Percentiles rank a stretch among this genome's conserved stretches.
Evolutionary conservation across 129 eudicot genomes (phyloP).

Genomic region (Helianthus tuberosus): DNA sequence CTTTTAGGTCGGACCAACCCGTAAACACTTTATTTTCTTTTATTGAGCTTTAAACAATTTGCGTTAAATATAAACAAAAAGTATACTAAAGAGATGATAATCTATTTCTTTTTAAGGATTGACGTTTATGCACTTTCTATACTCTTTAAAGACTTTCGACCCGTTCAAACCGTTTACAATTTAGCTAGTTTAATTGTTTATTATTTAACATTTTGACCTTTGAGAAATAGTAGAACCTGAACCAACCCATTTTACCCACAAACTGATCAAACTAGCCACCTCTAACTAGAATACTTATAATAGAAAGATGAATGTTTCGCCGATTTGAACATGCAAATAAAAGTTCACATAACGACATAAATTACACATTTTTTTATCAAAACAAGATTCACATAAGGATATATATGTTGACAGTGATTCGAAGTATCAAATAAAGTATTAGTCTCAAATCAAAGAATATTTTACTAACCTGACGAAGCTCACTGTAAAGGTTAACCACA

Average conservation of each 20-base stretch:
- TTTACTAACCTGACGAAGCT: constrained; percentile 96
- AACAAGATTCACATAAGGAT: not conserved
- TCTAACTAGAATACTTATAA: not conserved
- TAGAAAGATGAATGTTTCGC: not conserved
- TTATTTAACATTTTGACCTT: not conserved
- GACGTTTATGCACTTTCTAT: not conserved
- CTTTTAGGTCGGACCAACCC: not conserved
- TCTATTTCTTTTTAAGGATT: not conserved
- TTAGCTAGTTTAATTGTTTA: not conserved
- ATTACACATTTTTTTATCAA: not conserved
- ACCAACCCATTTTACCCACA: not conserved
- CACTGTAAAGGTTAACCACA: constrained; percentile 68
- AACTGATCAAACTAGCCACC: not conserved
- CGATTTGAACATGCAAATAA: not conserved
- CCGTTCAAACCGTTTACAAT: not conserved
- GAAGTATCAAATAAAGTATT: not conserved
- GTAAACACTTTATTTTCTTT: not conserved
- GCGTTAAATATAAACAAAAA: not conserved
- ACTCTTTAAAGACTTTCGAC: not conserved
- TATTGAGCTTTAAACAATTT: not conserved
- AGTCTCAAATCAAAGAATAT: not conserved
- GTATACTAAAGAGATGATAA: not conserved
- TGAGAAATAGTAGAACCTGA: not conserved
- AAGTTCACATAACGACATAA: too few species aligned
- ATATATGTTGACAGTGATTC: not conserved